phyloP scores from a whole-genome alignment of 331 rosid species.

The Rosa hybrid region DNA sequence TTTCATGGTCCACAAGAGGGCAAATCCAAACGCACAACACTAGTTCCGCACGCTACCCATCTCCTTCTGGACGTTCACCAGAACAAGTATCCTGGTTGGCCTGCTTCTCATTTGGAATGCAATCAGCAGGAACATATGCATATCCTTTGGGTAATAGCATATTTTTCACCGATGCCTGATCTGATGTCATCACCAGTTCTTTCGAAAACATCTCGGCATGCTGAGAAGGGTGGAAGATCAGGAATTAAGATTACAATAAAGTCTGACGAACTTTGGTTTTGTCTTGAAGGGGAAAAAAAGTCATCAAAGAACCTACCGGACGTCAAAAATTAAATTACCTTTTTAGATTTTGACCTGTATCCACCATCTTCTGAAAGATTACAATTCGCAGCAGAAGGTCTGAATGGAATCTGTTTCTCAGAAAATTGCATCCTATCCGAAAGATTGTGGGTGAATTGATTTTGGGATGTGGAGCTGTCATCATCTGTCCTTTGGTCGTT shows the following conservation, averaged over 20 bases:
- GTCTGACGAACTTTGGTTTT: conserved; percentile 6
- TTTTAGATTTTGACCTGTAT: conserved; percentile 74
- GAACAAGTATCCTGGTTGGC: conserved; percentile 57
- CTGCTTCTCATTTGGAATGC: conserved; percentile 80
- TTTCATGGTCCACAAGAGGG: conserved; percentile 22
- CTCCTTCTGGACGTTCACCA: conserved; percentile 49
- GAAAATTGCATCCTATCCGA: conserved; percentile 61
- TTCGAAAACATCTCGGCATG: conserved; percentile 77
- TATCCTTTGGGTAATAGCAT: conserved; percentile 88
- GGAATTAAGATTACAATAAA: conserved; percentile 22
- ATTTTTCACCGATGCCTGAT: conserved; percentile 95
- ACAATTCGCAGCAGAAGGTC: conserved; percentile 44
- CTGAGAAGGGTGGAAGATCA: conserved; percentile 46
- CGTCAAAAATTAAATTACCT: conserved; percentile 40
- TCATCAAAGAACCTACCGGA: background rate
- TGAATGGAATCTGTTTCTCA: conserved; percentile 92
- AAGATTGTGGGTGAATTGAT: conserved; percentile 46
- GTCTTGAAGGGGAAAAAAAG: background rate
- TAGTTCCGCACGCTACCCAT: conserved; percentile 46
- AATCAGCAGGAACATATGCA: conserved; percentile 95
- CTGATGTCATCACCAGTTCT: conserved; percentile 96
- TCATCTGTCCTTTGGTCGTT: conserved; percentile 79
- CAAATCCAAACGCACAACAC: conserved; percentile 28
- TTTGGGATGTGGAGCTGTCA: conserved; percentile 81
- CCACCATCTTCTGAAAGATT: conserved; percentile 68